phyloP scores from a whole-genome alignment of 495 filamentous ascomycete genomes.

The Neurospora tetrasperma region DNA sequence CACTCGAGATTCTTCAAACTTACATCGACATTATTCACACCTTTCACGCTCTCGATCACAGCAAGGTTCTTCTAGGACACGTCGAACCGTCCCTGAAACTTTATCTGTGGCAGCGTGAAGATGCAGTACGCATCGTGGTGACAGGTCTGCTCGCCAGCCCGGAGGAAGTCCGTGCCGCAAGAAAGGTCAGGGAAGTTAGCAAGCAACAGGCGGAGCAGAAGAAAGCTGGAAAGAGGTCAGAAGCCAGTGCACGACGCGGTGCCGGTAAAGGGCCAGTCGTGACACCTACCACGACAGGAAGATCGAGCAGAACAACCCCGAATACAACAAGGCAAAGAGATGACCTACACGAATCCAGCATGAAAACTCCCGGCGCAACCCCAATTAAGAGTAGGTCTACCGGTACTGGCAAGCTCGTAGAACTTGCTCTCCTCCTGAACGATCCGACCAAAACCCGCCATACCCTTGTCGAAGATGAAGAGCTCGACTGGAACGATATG shows the following conservation, averaged over 20 bases:
- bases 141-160: conserved; percentile 68
- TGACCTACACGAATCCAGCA: background rate
- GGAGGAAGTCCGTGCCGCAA: conserved; percentile 28
- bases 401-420: conserved; percentile 42
- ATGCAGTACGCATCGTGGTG: conserved; percentile 81
- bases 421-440: conserved; percentile 66
- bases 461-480: conserved; percentile 47
- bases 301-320: conserved; percentile 4
- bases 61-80: conserved; percentile 80
- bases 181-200: conserved; percentile 28
- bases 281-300: conserved; percentile 7
- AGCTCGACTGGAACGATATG: conserved; percentile 82
- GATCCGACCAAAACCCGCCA: conserved; percentile 44
- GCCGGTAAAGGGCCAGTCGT: background rate
- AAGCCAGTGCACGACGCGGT: background rate
- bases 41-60: conserved; percentile 81
- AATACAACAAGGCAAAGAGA: background rate
- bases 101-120: conserved; percentile 88
- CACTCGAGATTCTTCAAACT: conserved; percentile 73
- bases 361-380: background rate
- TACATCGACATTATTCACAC: conserved; percentile 90
- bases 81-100: conserved; percentile 73
- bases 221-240: background rate
- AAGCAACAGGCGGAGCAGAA: conserved; percentile 2
- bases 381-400: background rate